Conservation (phyloP, 192 early-diverging fungal genomes). For the Podila clonocystis region DNA sequence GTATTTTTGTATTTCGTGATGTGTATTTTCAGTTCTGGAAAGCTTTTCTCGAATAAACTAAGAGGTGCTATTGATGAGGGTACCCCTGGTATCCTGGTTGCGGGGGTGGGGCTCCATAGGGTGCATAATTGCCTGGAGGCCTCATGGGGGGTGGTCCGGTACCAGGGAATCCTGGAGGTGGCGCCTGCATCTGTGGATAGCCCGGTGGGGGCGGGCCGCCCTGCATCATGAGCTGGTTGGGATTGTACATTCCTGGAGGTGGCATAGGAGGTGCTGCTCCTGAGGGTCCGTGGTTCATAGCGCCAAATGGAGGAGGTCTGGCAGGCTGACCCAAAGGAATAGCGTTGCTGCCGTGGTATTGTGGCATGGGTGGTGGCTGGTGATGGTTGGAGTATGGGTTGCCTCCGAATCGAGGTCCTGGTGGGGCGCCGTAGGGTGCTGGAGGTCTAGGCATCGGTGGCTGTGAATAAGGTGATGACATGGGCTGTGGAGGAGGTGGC, state of each 20-base stretch:
- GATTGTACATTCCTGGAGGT: conserved; percentile 45
- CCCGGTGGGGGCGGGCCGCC: conserved; percentile 28
- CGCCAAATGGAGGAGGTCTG: conserved; percentile 46
- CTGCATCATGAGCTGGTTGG: conserved; percentile 48
- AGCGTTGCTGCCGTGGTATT: conserved; percentile 47
- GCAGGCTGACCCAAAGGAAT: conserved; percentile 43
- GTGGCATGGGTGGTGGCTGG: conserved; percentile 32
- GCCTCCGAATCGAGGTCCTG: conserved; percentile 32
- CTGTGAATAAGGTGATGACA: conserved; percentile 35
- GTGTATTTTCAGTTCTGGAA: too few species aligned
- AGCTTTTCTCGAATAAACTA: not conserved
- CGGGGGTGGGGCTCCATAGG: conserved; percentile 42
- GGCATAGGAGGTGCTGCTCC: conserved; percentile 18
- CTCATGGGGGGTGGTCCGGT: conserved; percentile 12
- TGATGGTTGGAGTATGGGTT: conserved; percentile 25
- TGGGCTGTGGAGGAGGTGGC: conserved; percentile 27
- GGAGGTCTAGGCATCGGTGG: conserved; percentile 42
- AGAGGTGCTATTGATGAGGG: conserved; percentile 20
- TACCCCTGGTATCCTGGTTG: conserved; percentile 38
- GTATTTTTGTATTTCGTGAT: too few species aligned
- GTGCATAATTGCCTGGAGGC: conserved; percentile 35
- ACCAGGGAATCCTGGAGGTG: conserved; percentile 27
- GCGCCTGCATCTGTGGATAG: conserved; percentile 24
- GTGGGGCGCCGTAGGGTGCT: conserved; percentile 26
- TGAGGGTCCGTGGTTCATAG: conserved; percentile 21